phyloP scores from a whole-genome alignment of 2,329 filamentous ascomycete genomes.

The Tolypocladium capitatum region DNA sequence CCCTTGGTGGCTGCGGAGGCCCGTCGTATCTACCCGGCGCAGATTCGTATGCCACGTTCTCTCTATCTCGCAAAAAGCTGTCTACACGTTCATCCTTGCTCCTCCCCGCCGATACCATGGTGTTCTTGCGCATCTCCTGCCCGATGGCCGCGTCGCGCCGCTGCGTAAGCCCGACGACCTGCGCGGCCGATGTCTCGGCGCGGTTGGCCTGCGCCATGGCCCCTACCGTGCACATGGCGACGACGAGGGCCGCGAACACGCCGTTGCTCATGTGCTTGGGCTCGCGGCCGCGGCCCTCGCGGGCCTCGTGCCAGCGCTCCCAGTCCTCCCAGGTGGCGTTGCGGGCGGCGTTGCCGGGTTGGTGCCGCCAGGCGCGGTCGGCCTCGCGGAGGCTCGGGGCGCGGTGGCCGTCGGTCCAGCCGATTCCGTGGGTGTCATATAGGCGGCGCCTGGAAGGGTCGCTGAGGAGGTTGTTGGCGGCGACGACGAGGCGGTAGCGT shows the following conservation, averaged over 20 bases:
- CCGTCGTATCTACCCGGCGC: constrained; percentile 17
- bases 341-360: constrained; percentile 33
- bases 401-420: constrained; percentile 53
- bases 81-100: constrained; percentile 56
- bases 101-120: constrained; percentile 37
- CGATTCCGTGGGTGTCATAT: constrained; percentile 71
- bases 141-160: constrained; percentile 53
- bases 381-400: constrained; percentile 34
- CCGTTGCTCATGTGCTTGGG: constrained; percentile 64
- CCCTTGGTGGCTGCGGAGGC: constrained; percentile 4
- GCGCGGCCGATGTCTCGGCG: constrained; percentile 47
- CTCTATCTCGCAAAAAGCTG: constrained; percentile 62
- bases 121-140: constrained; percentile 40
- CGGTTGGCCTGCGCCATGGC: constrained; percentile 60
- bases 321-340: constrained; percentile 99
- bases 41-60: constrained; percentile 28
- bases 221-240: constrained; percentile 55
- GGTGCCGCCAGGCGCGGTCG: constrained; percentile 35
- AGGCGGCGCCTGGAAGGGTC: constrained; percentile 63
- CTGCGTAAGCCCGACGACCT: constrained; percentile 52
- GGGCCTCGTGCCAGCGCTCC: constrained; percentile 61
- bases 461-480: constrained; percentile 78
- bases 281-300: constrained; percentile 30
- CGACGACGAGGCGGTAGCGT: constrained; percentile 77
- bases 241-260: constrained; percentile 57